Base-by-base conservation (phyloP, 805 yeast genomes). In the Vanderwaltozyma verrucispora region DNA sequence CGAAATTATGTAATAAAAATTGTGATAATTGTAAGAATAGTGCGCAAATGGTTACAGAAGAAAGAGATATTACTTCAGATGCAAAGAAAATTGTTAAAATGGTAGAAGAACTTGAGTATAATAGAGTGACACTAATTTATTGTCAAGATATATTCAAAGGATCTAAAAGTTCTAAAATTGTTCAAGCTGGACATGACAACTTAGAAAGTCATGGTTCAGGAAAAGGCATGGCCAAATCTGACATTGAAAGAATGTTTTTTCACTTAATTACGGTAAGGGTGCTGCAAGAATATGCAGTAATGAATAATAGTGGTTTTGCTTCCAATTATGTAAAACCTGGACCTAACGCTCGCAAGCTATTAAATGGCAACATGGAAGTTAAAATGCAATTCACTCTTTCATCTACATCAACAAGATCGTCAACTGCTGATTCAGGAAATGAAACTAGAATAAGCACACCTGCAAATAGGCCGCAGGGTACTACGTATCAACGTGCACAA, bases 61-160 rank as follows among this genome's bases (percentile, higher is more conserved):
- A 65, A 32, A 69, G 72, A 42, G 94, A 89, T 62, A 77, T 86
- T 27, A 83, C 95, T 0, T 64, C 56, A 0, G 64, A 70, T 35
- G 79, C 95, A 1, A 64, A 63, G 31, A 66, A 71, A 35, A 74
- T 86, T 19, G 67, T 84, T 4, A 54, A 63, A 12, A 57, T 88
- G 41, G 83, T 88, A 2, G 60, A 68, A 36, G 53, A 65, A 3
- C 51, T 86, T 13, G 77, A 76, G 44, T 57, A 58, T 20, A 69
- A 69, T 14, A 74, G 74, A 38, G 86, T 87, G 4, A 88, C 97
- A 0, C 67, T 80, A 9, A 67, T 82, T 11, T 79, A 85, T 47
- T 80, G 89, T 53, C 88, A 85, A 46, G 96, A 88, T 57, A 69
- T 86, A 5, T 79, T 78, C 56, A 74, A 79, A 49, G 95, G 96